Base-by-base conservation (phyloP, 2,329 filamentous ascomycete species). In the Cercospora sp. region DNA sequence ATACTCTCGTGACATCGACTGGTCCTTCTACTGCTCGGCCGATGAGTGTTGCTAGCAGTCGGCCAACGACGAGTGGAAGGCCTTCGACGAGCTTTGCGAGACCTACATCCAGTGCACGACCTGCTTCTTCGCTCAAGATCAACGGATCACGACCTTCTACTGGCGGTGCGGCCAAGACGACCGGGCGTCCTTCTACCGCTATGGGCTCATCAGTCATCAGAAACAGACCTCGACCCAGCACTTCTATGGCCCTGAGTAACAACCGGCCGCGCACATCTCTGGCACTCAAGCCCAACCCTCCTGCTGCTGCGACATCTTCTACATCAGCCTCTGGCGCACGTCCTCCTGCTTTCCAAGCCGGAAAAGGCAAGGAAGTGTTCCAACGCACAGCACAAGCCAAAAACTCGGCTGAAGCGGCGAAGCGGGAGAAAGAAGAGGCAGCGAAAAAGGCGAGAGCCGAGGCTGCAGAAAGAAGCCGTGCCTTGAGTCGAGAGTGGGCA, bases 401-500 rank as follows among this genome's bases (percentile, higher is more conserved):
- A 57, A 79, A 79, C 59, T 75, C 76, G 1, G 74, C 77, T 9
- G 82, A 83, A 65, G 75, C 75, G 60, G 79, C 81, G 69, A 78
- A 80, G 64, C 77, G 71, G 16, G 82, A 81, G 61, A 84, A 84
- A 69, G 83, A 84, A 68, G 83, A 84, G 16, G 82, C 82, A 2
- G 81, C 82, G 0, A 82, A 80, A 74, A 79, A 78, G 69, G 83
- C 83, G 23, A 75, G 83, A 33, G 80, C 78, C 1, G 80, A 80
- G 31, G 83, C 83, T 6, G 80, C 83, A 0, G 83, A 84, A 74
- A 71, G 82, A 4, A 79, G 82, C 0, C 73, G 83, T 16, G 77
- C 78, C 48, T 76, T 79, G 42, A 82, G 80, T 72, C 71, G 82
- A 10, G 82, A 84, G 73, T 85, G 83, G 83, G 83, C 83, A 4